These are phyloP conservation scores for Mortierella sp. DNA, from an alignment of 371 early-diverging fungal genomes.

Conservation along the genomic window DNA sequence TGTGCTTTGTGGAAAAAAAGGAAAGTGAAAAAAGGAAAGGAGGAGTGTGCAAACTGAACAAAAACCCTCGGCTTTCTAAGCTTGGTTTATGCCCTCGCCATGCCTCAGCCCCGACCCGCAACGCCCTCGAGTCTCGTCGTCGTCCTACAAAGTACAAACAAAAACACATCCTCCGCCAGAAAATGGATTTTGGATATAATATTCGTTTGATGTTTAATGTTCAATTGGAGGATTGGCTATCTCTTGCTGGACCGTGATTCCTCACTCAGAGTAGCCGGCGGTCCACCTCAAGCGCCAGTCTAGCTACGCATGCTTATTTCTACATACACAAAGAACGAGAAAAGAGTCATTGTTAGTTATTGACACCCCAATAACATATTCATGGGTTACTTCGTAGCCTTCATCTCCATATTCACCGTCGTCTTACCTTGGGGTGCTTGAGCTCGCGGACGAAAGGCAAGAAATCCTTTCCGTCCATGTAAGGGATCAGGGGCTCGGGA, in stretches of 20 bases:
- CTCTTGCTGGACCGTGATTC: not conserved
- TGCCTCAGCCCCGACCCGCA: constrained; percentile 6
- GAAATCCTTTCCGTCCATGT: constrained; percentile 95
- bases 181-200: not conserved
- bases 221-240: constrained; percentile 4
- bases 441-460: constrained; percentile 80
- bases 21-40: not conserved
- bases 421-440: constrained; percentile 53
- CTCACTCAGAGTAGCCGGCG: not conserved
- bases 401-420: not conserved
- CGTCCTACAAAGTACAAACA: too few species aligned
- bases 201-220: constrained; percentile 3
- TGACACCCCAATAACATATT: not conserved
- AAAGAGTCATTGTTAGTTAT: not conserved
- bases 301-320: constrained; percentile 30
- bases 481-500: constrained; percentile 90
- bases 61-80: not conserved
- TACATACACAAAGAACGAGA: not conserved
- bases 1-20: not conserved
- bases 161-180: too few species aligned
- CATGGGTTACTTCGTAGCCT: too few species aligned
- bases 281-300: not conserved
- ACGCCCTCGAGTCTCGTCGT: too few species aligned
- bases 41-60: not conserved
- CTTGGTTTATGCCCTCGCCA: constrained; percentile 1